Conservation (phyloP, 495 filamentous ascomycete species). For the Hyaloscypha bicolor region DNA sequence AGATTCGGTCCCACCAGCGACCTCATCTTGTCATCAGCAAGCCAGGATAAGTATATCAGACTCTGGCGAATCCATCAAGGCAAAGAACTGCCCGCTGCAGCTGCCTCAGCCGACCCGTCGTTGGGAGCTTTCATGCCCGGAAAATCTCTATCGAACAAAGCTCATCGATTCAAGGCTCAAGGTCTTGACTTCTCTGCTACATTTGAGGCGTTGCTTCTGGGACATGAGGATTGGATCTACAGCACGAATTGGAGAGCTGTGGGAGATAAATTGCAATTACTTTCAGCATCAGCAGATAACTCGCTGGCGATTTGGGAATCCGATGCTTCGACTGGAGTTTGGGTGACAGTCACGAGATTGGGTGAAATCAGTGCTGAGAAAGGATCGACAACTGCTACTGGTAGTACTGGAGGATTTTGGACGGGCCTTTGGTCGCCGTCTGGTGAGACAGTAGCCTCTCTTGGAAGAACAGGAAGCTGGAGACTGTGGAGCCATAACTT, state of each 20-base stretch:
- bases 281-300: conserved; percentile 93
- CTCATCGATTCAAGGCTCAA: conserved; percentile 64
- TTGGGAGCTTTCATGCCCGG: conserved; percentile 58
- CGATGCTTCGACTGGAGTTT: conserved; percentile 81
- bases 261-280: conserved; percentile 63
- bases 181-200: conserved; percentile 70
- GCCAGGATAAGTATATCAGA: conserved; percentile 96
- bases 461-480: conserved; percentile 94
- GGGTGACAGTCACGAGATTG: conserved; percentile 80
- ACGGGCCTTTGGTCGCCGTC: conserved; percentile 89
- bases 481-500: conserved; percentile 69
- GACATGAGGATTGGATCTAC: conserved; percentile 98
- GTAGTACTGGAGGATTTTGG: conserved; percentile 95
- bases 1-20: conserved; percentile 55
- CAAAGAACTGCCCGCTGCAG: conserved; percentile 54
- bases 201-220: conserved; percentile 92
- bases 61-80: conserved; percentile 85
- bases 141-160: conserved; percentile 79
- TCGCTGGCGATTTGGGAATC: conserved; percentile 91
- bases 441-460: conserved; percentile 70
- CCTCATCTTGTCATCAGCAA: conserved; percentile 86
- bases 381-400: conserved; percentile 92
- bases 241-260: conserved; percentile 73
- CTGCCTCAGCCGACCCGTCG: conserved; percentile 45
- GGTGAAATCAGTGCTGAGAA: conserved; percentile 94